phyloP scores from a whole-genome alignment of 257 asterid species.

The Osmanthus fragrans region DNA sequence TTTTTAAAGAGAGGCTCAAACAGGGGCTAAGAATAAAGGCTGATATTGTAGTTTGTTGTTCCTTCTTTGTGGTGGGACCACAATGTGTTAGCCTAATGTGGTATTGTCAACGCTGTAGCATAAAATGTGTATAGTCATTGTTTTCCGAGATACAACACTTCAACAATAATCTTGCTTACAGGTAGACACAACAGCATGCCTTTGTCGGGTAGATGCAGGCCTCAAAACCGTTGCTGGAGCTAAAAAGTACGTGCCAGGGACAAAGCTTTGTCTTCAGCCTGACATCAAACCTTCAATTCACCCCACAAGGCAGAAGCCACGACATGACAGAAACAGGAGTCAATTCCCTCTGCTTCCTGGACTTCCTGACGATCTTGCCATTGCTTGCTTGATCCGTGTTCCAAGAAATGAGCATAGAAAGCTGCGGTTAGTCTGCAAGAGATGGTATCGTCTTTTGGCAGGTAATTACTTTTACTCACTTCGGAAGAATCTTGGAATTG shows the following conservation, averaged over 20 bases:
- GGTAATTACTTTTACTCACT: conserved; percentile 48
- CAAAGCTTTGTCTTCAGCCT: conserved; percentile 43
- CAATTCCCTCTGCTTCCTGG: conserved; percentile 47
- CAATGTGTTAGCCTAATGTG: background rate
- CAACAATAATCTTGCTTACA: conserved; percentile 18
- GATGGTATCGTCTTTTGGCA: conserved; percentile 41
- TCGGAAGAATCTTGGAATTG: conserved; percentile 35
- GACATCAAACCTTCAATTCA: conserved; percentile 42
- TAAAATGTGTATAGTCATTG: background rate
- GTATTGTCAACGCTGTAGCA: background rate
- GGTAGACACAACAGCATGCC: conserved; percentile 49
- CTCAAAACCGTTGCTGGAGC: conserved; percentile 46
- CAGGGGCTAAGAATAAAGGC: background rate
- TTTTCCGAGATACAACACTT: background rate
- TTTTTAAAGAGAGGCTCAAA: too few species aligned
- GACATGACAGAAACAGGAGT: conserved; percentile 38
- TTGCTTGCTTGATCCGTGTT: conserved; percentile 50
- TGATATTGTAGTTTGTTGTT: background rate
- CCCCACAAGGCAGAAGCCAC: conserved; percentile 40
- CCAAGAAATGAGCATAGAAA: conserved; percentile 43
- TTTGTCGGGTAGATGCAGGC: conserved; percentile 48
- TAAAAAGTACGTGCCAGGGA: conserved; percentile 41
- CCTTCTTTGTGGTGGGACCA: background rate
- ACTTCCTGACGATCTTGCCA: conserved; percentile 51
- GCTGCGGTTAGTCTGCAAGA: conserved; percentile 47